A percentile compares a stretch with the other conserved stretches of the same genome.
Evolutionary conservation across 345 rosid species (phyloP).

Genomic region (Laguncularia racemosa): DNA sequence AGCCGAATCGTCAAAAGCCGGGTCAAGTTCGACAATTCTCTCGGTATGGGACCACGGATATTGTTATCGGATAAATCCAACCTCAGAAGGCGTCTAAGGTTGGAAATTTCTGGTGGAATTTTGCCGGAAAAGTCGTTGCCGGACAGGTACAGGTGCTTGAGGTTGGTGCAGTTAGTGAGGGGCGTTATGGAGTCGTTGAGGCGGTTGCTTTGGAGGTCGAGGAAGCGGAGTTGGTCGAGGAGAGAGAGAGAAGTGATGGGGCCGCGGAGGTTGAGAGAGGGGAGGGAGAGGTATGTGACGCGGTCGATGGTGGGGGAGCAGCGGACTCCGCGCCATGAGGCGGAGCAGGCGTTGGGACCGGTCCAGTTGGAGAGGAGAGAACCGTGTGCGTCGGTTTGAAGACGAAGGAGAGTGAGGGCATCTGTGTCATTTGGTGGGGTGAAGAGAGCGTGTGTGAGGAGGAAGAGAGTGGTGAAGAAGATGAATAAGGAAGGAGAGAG

Average conservation of each 20-base stretch:
- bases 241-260: constrained; percentile 56
- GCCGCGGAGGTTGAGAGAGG: constrained; percentile 69
- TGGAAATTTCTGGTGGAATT: constrained; percentile 54
- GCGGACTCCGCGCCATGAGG: constrained; percentile 66
- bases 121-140: constrained; percentile 72
- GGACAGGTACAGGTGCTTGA: constrained; percentile 67
- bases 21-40: constrained; percentile 40
- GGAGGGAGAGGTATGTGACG: constrained; percentile 49
- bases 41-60: constrained; percentile 57
- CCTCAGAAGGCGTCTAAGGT: constrained; percentile 52
- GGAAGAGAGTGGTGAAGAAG: constrained; percentile 5
- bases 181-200: constrained; percentile 64
- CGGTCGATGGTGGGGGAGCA: constrained; percentile 64
- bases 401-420: constrained; percentile 76
- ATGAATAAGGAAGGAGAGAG: constrained; percentile 2
- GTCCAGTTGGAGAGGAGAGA: constrained; percentile 77
- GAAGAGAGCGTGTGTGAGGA: constrained; percentile 10
- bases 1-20: constrained; percentile 66
- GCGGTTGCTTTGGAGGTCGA: constrained; percentile 83
- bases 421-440: constrained; percentile 49
- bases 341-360: constrained; percentile 54
- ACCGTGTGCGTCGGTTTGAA: constrained; percentile 73
- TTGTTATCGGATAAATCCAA: constrained; percentile 83
- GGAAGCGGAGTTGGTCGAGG: constrained; percentile 74
- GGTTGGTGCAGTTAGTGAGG: constrained; percentile 55